Percentiles rank a stretch among this genome's conserved stretches.
These are phyloP conservation scores for Citrus inodora DNA, from an alignment of 345 rosid species.

Conservation along the genomic window DNA sequence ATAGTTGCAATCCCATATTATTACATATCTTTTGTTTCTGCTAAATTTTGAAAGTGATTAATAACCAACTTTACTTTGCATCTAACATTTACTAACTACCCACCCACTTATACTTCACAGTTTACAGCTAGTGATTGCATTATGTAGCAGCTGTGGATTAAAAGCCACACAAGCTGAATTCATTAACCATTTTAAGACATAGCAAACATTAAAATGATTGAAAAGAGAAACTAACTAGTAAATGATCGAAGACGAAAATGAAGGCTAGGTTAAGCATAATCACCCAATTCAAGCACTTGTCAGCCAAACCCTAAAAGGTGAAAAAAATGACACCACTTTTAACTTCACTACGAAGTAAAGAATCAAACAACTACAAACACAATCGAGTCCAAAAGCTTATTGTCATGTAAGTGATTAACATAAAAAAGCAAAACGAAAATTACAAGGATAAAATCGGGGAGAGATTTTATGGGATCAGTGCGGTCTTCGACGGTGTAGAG, in stretches of 20 bases:
- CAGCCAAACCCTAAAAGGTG: constrained; percentile 8
- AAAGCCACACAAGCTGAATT: neutral
- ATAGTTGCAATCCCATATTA: neutral
- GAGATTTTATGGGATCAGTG: constrained; percentile 54
- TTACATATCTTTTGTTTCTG: too few relatives aligned
- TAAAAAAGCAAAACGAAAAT: neutral
- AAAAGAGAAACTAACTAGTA: neutral
- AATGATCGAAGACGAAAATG: neutral
- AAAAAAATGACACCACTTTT: neutral
- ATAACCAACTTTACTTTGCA: neutral
- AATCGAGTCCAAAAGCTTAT: neutral
- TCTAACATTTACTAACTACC: neutral
- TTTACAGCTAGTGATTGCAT: neutral
- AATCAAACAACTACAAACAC: neutral
- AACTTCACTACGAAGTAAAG: neutral
- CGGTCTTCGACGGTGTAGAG: constrained; percentile 59
- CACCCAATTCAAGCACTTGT: constrained; percentile 7
- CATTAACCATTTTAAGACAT: too few relatives aligned
- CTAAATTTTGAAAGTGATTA: too few relatives aligned
- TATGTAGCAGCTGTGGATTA: neutral
- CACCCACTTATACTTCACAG: neutral
- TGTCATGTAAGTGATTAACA: neutral
- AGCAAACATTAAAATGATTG: neutral
- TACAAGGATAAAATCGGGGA: constrained; percentile 81
- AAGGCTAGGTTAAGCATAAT: neutral